These are phyloP conservation scores for Cadophora malorum DNA, from an alignment of 2,329 filamentous ascomycete species.

Conservation along the genomic window DNA sequence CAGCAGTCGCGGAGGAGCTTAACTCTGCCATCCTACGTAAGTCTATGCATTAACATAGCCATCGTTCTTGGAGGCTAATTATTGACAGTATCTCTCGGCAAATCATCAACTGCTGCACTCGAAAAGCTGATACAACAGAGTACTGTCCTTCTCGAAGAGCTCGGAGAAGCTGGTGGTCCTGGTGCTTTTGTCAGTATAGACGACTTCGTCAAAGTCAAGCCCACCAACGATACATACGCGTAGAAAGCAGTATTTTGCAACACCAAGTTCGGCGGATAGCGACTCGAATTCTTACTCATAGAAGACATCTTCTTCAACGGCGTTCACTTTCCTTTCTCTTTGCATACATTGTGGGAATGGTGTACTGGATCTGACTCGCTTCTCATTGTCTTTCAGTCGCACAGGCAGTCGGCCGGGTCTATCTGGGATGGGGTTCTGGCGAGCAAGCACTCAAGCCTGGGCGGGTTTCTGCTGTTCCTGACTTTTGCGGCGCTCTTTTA, in stretches of 20 bases:
- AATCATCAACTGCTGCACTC: conserved; percentile 84
- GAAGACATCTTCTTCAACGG: conserved; percentile 2
- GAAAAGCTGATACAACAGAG: conserved; percentile 89
- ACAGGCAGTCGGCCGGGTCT: conserved; percentile 8
- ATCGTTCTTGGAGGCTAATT: conserved; percentile 39
- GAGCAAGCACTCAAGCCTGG: background rate
- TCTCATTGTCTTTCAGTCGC: background rate
- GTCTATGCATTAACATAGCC: background rate
- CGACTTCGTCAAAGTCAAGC: conserved; percentile 50
- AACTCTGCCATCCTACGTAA: conserved; percentile 85
- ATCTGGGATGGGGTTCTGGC: conserved; percentile 11
- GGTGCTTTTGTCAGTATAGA: conserved; percentile 82
- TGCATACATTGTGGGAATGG: conserved; percentile 34
- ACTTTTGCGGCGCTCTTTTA: background rate
- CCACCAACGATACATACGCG: conserved; percentile 8
- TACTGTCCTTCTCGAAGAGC: conserved; percentile 80
- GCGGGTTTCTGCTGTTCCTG: background rate
- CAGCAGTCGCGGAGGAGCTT: conserved; percentile 86
- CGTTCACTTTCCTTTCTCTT: conserved; percentile 13
- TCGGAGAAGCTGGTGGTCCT: conserved; percentile 78
- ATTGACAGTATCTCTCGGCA: conserved; percentile 79
- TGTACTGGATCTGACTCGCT: conserved; percentile 24
- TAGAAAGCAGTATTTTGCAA: background rate
- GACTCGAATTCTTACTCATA: conserved; percentile 3
- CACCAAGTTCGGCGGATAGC: conserved; percentile 9